phyloP scores from a whole-genome alignment of 2,329 filamentous ascomycete species.

The Hortaea sp. region DNA sequence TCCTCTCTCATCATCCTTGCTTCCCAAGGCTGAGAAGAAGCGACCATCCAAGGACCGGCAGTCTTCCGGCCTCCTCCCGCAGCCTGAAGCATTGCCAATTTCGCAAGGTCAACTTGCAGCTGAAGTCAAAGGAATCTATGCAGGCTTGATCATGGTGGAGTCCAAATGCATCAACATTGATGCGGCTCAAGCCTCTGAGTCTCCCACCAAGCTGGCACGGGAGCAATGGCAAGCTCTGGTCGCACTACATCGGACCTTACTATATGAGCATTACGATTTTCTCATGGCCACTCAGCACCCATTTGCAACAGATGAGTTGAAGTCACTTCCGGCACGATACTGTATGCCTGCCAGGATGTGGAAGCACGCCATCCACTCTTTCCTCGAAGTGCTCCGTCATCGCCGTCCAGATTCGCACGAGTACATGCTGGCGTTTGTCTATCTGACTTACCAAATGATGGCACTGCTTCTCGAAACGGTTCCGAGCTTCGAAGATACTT shows the following conservation, averaged over 20 bases:
- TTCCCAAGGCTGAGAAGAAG: too few species aligned
- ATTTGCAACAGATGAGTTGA: slow-evolving; percentile 57
- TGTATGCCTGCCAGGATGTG: slow-evolving; percentile 91
- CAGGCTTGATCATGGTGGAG: slow-evolving; percentile 76
- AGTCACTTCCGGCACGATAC: slow-evolving; percentile 65
- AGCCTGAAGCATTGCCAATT: slow-evolving; percentile 35
- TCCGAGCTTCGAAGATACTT: slow-evolving; percentile 71
- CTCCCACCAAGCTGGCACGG: slow-evolving; percentile 39
- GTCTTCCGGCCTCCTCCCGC: neutral
- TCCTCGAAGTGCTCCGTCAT: slow-evolving; percentile 47
- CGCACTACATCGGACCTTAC: slow-evolving; percentile 61
- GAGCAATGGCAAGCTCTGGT: slow-evolving; percentile 82
- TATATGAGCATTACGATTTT: slow-evolving; percentile 40
- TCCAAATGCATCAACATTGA: slow-evolving; percentile 79
- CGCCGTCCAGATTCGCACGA: slow-evolving; percentile 68
- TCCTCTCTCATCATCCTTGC: too few species aligned
- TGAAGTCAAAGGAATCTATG: slow-evolving; percentile 77
- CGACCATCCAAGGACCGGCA: neutral
- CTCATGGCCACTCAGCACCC: slow-evolving; percentile 84
- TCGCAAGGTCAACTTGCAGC: slow-evolving; percentile 68
- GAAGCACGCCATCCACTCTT: slow-evolving; percentile 68
- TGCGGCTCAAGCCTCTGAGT: slow-evolving; percentile 47
- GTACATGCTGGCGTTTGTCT: slow-evolving; percentile 86
- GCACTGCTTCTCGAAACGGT: slow-evolving; percentile 78
- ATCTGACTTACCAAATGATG: slow-evolving; percentile 83